Base-by-base conservation (phyloP, 1,139 yeast genomes). In the Geotrichum histeridarum region DNA sequence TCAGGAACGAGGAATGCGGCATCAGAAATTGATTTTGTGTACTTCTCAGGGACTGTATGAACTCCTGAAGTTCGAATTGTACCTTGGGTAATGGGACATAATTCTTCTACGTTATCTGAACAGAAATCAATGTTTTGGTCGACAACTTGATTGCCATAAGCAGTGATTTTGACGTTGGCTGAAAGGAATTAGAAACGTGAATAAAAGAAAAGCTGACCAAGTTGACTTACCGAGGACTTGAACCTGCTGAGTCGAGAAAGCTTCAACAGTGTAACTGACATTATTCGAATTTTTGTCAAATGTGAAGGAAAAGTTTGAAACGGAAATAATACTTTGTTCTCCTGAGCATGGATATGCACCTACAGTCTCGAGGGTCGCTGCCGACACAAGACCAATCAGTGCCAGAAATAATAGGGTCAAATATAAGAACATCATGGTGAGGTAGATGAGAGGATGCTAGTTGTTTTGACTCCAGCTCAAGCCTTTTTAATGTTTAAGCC, bases 1-100 rank as follows among this genome's bases (percentile, higher is more conserved):
- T 68, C 71, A 4, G 72, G 72, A 17, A 68, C 60, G 9, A 54
- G 55, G 58, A 64, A 68, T 3, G 69, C 72, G 33, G 64, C 57
- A 8, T 61, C 42, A 2, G 69, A 61, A n/a, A 69, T 62, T 4
- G 60, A 54, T 8, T 48, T 38, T 8, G 66, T 63, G 51, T 66
- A 68, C 15, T 62, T 51, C 14, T 51, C 50, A 5, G 72, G 71
- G 14, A 68, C 67, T 8, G 56, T 47, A 48, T 68, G 65, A 15
- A 54, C 58, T 2, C 70, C 70, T 2, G 55, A 54, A 8, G 62
- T 65, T 15, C 53, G 46, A 8, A 66, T 56, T 11, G 53, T 48
- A 6, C 68, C 69, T 6, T 57, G 53, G 2, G 61, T 59, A 8
- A 67, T 59, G 2, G 72, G 72, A 53, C 72, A 69, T 12, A 68